phyloP scores from a whole-genome alignment of 495 filamentous ascomycete genomes.

The Hyaloscypha finlandica region DNA sequence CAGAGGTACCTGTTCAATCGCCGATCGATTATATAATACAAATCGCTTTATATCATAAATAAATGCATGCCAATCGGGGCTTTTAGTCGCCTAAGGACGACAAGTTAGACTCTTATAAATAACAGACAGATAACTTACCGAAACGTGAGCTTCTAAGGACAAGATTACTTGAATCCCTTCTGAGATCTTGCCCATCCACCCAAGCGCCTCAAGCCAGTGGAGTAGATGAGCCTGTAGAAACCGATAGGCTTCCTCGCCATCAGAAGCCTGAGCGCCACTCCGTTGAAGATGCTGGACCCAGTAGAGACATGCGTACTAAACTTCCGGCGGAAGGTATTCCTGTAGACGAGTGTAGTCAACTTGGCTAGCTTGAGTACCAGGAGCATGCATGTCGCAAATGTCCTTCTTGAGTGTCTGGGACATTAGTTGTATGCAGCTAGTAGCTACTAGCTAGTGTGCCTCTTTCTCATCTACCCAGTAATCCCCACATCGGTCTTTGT shows the following conservation, averaged over 20 bases:
- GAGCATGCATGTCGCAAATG: conserved; percentile 39
- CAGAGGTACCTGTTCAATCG: no score
- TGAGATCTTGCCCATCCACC: background rate
- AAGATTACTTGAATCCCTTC: conserved; percentile 1
- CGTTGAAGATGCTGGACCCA: conserved; percentile 1
- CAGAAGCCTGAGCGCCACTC: background rate
- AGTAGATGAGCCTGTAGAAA: background rate
- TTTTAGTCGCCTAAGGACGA: background rate
- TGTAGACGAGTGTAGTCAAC: no score
- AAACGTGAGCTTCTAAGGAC: background rate
- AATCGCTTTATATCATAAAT: no score
- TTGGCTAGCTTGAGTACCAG: conserved; percentile 29
- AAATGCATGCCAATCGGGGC: background rate
- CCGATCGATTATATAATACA: no score
- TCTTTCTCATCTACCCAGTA: conserved; percentile 45
- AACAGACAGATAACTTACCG: background rate
- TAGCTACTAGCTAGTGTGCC: conserved; percentile 37
- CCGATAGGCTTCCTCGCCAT: background rate
- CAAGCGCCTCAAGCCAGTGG: background rate
- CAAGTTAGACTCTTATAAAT: background rate
- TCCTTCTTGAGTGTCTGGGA: conserved; percentile 36
- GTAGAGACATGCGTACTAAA: conserved; percentile 10
- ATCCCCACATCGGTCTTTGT: conserved; percentile 35
- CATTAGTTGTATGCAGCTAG: conserved; percentile 41
- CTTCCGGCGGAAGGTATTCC: conserved; percentile 20